phyloP scores from a whole-genome alignment of 441 rosid genomes.

The Melastoma candidum region DNA sequence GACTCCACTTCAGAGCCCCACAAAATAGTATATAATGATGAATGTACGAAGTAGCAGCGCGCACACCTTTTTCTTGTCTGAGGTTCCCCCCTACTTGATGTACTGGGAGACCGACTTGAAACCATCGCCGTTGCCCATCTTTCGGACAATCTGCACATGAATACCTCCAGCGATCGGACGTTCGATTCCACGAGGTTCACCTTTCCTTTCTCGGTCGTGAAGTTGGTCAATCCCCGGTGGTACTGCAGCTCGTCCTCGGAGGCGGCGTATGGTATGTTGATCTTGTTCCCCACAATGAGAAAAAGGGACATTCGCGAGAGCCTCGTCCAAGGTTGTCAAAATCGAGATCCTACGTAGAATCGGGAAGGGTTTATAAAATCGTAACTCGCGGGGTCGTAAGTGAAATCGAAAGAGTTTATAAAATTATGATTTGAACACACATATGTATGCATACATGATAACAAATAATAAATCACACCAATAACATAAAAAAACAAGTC shows the following conservation, averaged over 20 bases:
- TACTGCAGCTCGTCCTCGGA: slow-evolving; percentile 18
- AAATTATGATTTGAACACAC: too few species aligned
- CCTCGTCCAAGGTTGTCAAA: slow-evolving; percentile 35
- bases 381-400: slow-evolving; percentile 11
- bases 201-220: slow-evolving; percentile 22
- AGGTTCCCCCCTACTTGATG: slow-evolving; percentile 13
- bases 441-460: too few species aligned
- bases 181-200: slow-evolving; percentile 13
- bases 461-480: too few species aligned
- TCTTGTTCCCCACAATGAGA: slow-evolving; percentile 14
- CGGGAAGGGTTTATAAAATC: too few species aligned
- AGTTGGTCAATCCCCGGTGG: slow-evolving; percentile 19
- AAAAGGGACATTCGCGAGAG: slow-evolving; percentile 47
- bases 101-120: slow-evolving; percentile 22
- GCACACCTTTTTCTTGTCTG: too few species aligned
- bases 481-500: too few species aligned
- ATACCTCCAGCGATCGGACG: slow-evolving; percentile 19
- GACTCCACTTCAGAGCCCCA: too few species aligned
- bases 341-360: too few species aligned
- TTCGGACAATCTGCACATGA: slow-evolving; percentile 23
- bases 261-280: slow-evolving; percentile 20
- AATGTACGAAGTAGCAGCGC: too few species aligned
- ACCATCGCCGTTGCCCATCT: slow-evolving; percentile 23
- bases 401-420: too few species aligned
- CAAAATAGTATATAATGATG: too few species aligned